Base-by-base conservation (phyloP, 2,329 filamentous ascomycete species). In the Aspergillus versicolor region DNA sequence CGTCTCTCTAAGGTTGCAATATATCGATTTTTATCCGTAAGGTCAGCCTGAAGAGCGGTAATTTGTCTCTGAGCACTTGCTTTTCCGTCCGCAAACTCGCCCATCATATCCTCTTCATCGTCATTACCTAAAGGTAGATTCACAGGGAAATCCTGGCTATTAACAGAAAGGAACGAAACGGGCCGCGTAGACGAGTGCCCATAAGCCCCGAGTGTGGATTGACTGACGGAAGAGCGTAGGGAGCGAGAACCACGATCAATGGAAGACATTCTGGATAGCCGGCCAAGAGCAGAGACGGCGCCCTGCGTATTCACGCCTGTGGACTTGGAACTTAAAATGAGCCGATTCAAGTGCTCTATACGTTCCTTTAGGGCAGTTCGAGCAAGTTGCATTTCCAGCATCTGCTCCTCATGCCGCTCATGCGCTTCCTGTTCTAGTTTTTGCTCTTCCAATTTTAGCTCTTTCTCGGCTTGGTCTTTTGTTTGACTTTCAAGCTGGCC, bases 321-420 rank as follows among this genome's bases (percentile, higher is more conserved):
- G 5, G 93, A 97, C 72, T 97, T 97, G 15, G 93, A 97, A 72
- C 91, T 96, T 58, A 99, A 79, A 62, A 99, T 97, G 49, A 99
- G 81, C 47, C 93, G 88, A 75, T 97, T 99, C 46, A 99, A 81
- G 74, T 99, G 94, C 71, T 97, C 92, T 66, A 99, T 99, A 30
- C 94, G 88, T 78, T 99, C 94, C 73, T 97, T 99, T 54, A 99
- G 79, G 0, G 94, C 94, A 1, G 94, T 99, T 42, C 94, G 87
- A 32, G 94, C 94, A 46, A 99, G 83, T 72, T 99, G 94, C 90
- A 99, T 97, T 75, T 99, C 94, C 54, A 99, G 82, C 84, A 99
- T 93, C 74, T 99, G 94, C 77, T 97, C 94, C 70, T 97, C 92
- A 65, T 97, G 94, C 40, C 92, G 86, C 64, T 91, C 85, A 64